Evolutionary conservation across 192 early-diverging fungal species (phyloP).

Genomic region (Coemansia sp.): DNA sequence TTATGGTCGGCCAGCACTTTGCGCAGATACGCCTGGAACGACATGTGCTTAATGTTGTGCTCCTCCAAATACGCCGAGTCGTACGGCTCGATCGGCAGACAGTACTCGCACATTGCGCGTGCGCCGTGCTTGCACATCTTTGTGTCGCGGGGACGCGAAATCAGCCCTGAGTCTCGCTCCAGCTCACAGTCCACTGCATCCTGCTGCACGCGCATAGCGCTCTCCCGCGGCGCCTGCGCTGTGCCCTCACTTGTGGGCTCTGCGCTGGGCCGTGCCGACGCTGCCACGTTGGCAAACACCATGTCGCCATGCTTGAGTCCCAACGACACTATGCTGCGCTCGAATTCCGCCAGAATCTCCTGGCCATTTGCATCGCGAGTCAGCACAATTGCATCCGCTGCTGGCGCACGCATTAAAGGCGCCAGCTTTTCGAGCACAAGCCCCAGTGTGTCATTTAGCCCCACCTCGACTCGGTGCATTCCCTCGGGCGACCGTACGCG

Average conservation of each 20-base stretch:
- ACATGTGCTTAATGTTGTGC: constrained; percentile 96
- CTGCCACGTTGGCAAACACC: constrained; percentile 31
- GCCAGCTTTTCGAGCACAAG: constrained; percentile 33
- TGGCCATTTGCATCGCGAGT: constrained; percentile 24
- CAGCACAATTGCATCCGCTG: constrained; percentile 36
- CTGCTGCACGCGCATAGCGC: constrained; percentile 44
- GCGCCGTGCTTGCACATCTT: constrained; percentile 66
- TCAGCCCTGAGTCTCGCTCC: constrained; percentile 79
- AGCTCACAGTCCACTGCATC: constrained; percentile 79
- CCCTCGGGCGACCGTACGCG: constrained; percentile 46
- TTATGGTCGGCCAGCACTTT: constrained; percentile 71
- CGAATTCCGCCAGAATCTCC: constrained; percentile 38
- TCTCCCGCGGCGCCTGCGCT: not conserved
- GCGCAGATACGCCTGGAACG: constrained; percentile 88
- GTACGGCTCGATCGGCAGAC: constrained; percentile 68
- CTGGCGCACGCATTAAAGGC: constrained; percentile 28
- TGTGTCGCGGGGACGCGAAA: constrained; percentile 72
- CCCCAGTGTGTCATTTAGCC: constrained; percentile 27
- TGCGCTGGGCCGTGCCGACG: constrained; percentile 31
- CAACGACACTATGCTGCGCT: constrained; percentile 28
- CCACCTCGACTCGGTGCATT: constrained; percentile 47
- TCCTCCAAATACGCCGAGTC: constrained; percentile 83
- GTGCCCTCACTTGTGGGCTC: constrained; percentile 8
- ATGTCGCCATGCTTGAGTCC: constrained; percentile 48
- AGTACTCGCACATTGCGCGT: constrained; percentile 50